Conservation (phyloP, 2,329 filamentous ascomycete genomes). For the Ophiostoma australiae region DNA sequence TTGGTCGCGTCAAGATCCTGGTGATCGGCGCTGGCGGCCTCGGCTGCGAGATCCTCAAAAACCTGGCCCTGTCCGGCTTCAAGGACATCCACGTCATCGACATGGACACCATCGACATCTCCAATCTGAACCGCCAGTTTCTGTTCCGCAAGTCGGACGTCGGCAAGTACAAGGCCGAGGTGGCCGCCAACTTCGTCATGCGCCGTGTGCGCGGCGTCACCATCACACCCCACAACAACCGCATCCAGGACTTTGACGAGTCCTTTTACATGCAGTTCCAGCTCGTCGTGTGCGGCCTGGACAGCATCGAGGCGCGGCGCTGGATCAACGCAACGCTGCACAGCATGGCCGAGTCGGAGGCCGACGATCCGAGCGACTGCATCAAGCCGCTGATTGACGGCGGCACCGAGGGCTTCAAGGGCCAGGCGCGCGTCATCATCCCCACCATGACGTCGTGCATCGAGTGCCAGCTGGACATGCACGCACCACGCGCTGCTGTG, state of each 20-base stretch:
- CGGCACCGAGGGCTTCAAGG: conserved; percentile 96
- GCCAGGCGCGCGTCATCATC: conserved; percentile 86
- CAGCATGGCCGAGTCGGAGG: conserved; percentile 65
- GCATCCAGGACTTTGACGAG: conserved; percentile 95
- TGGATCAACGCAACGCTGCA: conserved; percentile 98
- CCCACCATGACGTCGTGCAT: conserved; percentile 93
- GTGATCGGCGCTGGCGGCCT: conserved; percentile 81
- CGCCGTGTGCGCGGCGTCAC: conserved; percentile 81
- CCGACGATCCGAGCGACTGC: conserved; percentile 70
- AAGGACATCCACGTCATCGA: conserved; percentile 98
- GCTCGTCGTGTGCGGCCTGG: conserved; percentile 85
- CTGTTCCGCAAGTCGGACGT: conserved; percentile 90
- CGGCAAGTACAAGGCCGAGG: conserved; percentile 87
- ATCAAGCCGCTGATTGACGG: conserved; percentile 94
- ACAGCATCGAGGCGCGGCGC: conserved; percentile 93
- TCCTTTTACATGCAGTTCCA: conserved; percentile 97
- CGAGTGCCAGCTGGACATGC: conserved; percentile 97
- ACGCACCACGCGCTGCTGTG: conserved; percentile 93
- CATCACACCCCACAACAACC: conserved; percentile 90
- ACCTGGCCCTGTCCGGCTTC: conserved; percentile 91
- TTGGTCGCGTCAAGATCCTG: conserved; percentile 71
- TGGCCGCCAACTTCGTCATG: conserved; percentile 88
- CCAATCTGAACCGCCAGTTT: conserved; percentile 95
- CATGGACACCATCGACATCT: conserved; percentile 99
- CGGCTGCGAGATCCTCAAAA: conserved; percentile 94